Evolutionary conservation across 2,329 filamentous ascomycete species (phyloP).

Genomic region (Dactylellina drechsleri): DNA sequence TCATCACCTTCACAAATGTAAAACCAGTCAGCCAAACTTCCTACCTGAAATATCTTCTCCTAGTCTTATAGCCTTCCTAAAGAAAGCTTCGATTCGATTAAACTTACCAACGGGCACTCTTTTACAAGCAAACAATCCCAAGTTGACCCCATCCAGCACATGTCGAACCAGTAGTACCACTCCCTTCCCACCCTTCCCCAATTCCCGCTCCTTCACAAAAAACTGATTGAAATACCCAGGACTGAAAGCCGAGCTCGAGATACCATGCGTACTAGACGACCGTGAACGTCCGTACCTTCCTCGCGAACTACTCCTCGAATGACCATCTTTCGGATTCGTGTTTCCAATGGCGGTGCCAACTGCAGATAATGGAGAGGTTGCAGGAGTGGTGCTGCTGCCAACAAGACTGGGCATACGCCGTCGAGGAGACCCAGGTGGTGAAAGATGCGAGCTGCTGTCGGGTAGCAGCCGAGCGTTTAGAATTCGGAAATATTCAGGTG

Average conservation of each 20-base stretch:
- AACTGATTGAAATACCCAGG: slow-evolving; percentile 92
- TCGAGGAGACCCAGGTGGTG: slow-evolving; percentile 46
- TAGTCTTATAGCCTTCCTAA: not conserved
- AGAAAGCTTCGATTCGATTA: not conserved
- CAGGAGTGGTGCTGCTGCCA: slow-evolving; percentile 57
- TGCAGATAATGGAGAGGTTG: not conserved
- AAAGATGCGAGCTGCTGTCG: slow-evolving; percentile 39
- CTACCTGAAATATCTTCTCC: no score
- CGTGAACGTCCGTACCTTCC: slow-evolving; percentile 62
- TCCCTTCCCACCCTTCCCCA: slow-evolving; percentile 91
- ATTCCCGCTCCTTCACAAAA: slow-evolving; percentile 85
- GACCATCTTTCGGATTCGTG: slow-evolving; percentile 62
- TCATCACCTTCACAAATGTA: slow-evolving; percentile 71
- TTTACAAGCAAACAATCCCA: slow-evolving; percentile 96
- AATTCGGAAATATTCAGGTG: slow-evolving; percentile 95
- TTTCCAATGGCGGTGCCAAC: not conserved
- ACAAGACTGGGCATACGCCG: slow-evolving; percentile 63
- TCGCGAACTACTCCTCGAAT: slow-evolving; percentile 55
- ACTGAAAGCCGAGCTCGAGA: slow-evolving; percentile 86
- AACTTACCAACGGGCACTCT: slow-evolving; percentile 79
- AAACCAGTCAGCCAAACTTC: no score
- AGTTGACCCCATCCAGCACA: slow-evolving; percentile 84
- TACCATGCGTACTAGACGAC: slow-evolving; percentile 65
- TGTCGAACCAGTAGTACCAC: slow-evolving; percentile 95
- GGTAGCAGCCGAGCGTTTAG: slow-evolving; percentile 68